A percentile compares a stretch with the other conserved stretches of the same genome.
Evolutionary conservation across 805 yeast species (phyloP).

Genomic region (Ogataea angusta): DNA sequence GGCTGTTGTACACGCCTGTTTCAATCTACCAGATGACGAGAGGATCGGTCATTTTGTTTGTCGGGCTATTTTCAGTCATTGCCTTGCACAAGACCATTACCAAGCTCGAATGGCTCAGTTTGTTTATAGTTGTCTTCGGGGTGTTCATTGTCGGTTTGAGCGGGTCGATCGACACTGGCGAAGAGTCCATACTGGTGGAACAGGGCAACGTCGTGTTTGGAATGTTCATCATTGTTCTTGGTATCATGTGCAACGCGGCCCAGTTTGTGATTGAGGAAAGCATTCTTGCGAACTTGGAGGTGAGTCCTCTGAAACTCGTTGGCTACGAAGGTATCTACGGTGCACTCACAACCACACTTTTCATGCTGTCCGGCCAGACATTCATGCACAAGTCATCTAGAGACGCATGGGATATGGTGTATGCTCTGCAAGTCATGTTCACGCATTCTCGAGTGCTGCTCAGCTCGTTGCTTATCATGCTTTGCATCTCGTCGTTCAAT

Average conservation of each 20-base stretch:
- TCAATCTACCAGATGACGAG: conserved; percentile 85
- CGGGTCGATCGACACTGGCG: conserved; percentile 42
- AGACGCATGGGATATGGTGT: conserved; percentile 55
- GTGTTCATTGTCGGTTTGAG: conserved; percentile 71
- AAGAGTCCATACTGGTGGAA: conserved; percentile 4
- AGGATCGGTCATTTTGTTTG: conserved; percentile 73
- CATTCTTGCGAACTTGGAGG: conserved; percentile 47
- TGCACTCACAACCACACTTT: conserved; percentile 38
- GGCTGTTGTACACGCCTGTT: conserved; percentile 70
- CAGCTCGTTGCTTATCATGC: conserved; percentile 63
- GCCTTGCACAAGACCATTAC: conserved; percentile 56
- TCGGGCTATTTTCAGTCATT: conserved; percentile 64
- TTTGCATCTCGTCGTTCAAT: conserved; percentile 69
- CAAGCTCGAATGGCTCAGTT: conserved; percentile 64
- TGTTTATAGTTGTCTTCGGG: conserved; percentile 63
- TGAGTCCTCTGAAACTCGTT: conserved; percentile 63
- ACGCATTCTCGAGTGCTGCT: conserved; percentile 40
- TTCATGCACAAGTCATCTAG: conserved; percentile 37
- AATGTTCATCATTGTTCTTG: conserved; percentile 53
- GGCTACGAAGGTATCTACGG: conserved; percentile 78
- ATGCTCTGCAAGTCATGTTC: conserved; percentile 49
- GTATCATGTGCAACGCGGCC: conserved; percentile 65
- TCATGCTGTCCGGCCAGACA: conserved; percentile 44
- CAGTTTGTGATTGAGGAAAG: conserved; percentile 81
- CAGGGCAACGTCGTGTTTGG: conserved; percentile 46